Evolutionary conservation across 768 basidiomycete genomes (phyloP), one percentile per base, ranked within the genome.

Genomic region (Hysterangium stoloniferum): DNA sequence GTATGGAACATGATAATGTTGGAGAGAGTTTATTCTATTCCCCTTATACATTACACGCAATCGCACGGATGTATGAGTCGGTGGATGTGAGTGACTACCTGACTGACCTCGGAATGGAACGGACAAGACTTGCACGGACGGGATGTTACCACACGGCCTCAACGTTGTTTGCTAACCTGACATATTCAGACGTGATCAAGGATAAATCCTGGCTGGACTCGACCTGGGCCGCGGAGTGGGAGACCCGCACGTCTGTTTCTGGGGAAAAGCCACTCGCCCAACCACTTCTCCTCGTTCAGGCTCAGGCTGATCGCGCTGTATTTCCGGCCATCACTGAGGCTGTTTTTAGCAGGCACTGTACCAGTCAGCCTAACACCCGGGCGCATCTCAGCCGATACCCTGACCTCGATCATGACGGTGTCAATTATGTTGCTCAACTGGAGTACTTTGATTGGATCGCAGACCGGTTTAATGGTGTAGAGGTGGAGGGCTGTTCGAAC

Each of bases 311-410:
- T 24, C 17, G 15, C 19, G 33, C 47, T 17, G 37, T 48, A 12
- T 25, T 28, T 12, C 36, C 44, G 12, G 9, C 47, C 19, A 38
- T 38, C 19, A 7, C 17, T 4, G 47, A 48, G 13, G 24, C 33
- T 11, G 47, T 38, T 7, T 48, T 36, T 20, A 28, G 34, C 12
- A 11, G 25, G 13, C 47, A 48, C 19, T 48, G 47, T 36, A 17
- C 2, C 12, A 15, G 12, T 17, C 46, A 48, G 9, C 32, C 32
- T 9, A 22, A 48, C 17, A n/a, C 47, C 11, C 17, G n/a, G 32
- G 47, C 38, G 6, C 47, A 48, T 48, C 47, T 48, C 47, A 48
- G 22, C 3, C 25, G 47, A n/a, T 48, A 48, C 25, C 47, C 47
- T 6, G 47, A 19, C 5, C 12, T 19, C 17, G 47, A 40, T 13